Percentiles rank a stretch among this genome's conserved stretches.
phyloP scores from a whole-genome alignment of 305 asterid genomes.

The Andrographis paniculata region DNA sequence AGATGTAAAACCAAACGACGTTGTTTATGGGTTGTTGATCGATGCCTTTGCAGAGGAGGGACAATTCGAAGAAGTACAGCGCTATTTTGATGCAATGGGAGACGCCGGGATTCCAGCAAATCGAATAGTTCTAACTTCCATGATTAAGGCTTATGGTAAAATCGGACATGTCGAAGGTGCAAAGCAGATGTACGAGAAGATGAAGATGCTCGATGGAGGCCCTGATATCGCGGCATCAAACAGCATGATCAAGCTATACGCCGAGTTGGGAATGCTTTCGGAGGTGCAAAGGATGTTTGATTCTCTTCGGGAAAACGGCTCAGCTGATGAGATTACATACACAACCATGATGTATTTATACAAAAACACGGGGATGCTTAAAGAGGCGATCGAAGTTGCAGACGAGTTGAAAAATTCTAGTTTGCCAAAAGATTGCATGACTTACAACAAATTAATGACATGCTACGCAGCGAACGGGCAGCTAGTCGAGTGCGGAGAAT shows the following conservation, averaged over 20 bases:
- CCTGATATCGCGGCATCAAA: slow-evolving; percentile 87
- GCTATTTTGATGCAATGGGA: slow-evolving; percentile 56
- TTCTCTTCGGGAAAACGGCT: slow-evolving; percentile 31
- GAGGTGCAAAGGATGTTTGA: slow-evolving; percentile 59
- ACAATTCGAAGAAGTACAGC: slow-evolving; percentile 57
- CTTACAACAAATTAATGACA: slow-evolving; percentile 70
- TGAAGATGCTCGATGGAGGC: slow-evolving; percentile 54
- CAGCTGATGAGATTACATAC: slow-evolving; percentile 71
- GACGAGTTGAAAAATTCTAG: slow-evolving; percentile 61
- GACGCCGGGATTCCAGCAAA: slow-evolving; percentile 57
- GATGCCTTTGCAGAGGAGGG: slow-evolving; percentile 80
- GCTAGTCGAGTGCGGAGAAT: slow-evolving; percentile 63
- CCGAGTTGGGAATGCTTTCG: slow-evolving; percentile 70
- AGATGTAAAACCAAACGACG: slow-evolving; percentile 64
- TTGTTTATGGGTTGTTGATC: slow-evolving; percentile 67
- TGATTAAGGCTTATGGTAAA: slow-evolving; percentile 81
- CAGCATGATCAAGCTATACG: slow-evolving; percentile 70
- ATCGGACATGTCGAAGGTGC: slow-evolving; percentile 79
- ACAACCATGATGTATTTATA: slow-evolving; percentile 82
- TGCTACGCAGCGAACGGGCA: slow-evolving; percentile 71
- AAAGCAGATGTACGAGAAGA: slow-evolving; percentile 49
- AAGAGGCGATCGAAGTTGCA: slow-evolving; percentile 71
- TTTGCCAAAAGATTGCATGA: slow-evolving; percentile 42
- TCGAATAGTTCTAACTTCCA: slow-evolving; percentile 62
- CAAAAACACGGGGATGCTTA: slow-evolving; percentile 91